phyloP scores from a whole-genome alignment of 2,329 filamentous ascomycete species.

The Canariomyces notabilis region DNA sequence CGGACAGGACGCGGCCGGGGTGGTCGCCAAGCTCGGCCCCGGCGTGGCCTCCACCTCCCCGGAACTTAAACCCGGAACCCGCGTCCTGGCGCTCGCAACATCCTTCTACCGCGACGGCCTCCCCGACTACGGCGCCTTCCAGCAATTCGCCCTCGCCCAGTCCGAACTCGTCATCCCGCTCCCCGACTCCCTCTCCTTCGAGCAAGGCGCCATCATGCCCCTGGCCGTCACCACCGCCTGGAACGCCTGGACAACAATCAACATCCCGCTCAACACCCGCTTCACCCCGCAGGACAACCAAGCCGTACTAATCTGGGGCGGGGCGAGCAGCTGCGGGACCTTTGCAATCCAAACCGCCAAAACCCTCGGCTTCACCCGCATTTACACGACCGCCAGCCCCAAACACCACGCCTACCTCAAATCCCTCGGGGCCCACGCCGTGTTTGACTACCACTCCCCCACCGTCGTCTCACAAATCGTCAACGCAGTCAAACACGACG shows the following conservation, averaged over 20 bases:
- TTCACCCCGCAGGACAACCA: constrained; percentile 5
- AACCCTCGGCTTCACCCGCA: constrained; percentile 2
- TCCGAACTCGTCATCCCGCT: constrained; percentile 4
- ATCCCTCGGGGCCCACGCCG: constrained; percentile 1
- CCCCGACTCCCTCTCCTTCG: constrained; percentile 8
- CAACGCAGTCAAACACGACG: not conserved
- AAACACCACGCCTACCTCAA: constrained; percentile 9
- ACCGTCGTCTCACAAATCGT: constrained; percentile 7
- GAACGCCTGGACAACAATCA: constrained; percentile 8
- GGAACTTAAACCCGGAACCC: not conserved
- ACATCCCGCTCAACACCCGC: constrained; percentile 4
- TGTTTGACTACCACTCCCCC: constrained; percentile 6
- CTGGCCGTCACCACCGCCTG: constrained; percentile 3
- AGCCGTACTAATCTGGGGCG: constrained; percentile 15
- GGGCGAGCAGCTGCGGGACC: constrained; percentile 11
- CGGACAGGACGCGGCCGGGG: constrained; percentile 1
- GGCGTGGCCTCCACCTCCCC: constrained; percentile 5
- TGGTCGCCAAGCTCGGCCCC: not conserved
- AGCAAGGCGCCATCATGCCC: constrained; percentile 8
- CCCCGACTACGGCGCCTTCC: constrained; percentile 15
- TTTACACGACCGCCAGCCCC: constrained; percentile 6
- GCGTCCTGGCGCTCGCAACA: constrained; percentile 4
- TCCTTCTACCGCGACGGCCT: constrained; percentile 11
- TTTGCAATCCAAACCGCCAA: constrained; percentile 6
- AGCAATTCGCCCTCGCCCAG: constrained; percentile 10